phyloP scores from a whole-genome alignment of 768 basidiomycete species.

The Tephrocybe sp. region DNA sequence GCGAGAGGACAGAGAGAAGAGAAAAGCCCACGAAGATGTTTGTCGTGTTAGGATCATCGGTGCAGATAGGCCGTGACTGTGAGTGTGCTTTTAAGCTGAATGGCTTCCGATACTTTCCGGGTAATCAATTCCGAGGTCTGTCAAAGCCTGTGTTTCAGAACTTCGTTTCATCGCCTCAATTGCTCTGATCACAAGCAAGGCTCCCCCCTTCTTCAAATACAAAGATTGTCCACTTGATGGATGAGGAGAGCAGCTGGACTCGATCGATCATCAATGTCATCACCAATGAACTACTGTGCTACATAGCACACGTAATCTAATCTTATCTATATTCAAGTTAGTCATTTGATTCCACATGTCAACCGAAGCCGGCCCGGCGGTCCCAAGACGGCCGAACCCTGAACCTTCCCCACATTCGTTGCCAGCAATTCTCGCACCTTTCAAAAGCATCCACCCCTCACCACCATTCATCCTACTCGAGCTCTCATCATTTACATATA shows the following conservation, averaged over 20 bases:
- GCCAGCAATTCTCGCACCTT: too few relatives aligned
- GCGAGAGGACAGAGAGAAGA: background rate
- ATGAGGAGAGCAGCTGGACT: too few relatives aligned
- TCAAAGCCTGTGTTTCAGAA: background rate
- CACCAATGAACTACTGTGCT: background rate
- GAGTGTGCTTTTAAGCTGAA: background rate
- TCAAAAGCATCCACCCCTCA: too few relatives aligned
- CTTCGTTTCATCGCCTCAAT: background rate
- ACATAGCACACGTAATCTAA: too few relatives aligned
- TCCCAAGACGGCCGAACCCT: too few relatives aligned
- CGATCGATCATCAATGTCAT: background rate
- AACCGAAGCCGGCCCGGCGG: background rate
- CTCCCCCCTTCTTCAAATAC: too few relatives aligned
- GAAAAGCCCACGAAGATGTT: background rate
- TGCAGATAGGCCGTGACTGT: background rate
- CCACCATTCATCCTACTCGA: too few relatives aligned
- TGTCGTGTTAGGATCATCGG: conserved; percentile 1
- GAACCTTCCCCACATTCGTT: background rate
- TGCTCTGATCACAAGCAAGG: too few relatives aligned
- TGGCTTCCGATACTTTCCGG: conserved; percentile 11
- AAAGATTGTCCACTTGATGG: too few relatives aligned
- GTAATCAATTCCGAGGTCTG: conserved; percentile 1
- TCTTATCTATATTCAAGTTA: background rate
- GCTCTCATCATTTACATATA: too few relatives aligned
- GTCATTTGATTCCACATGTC: background rate